phyloP scores from a whole-genome alignment of 2,329 filamentous ascomycete species.

The Fusarium dimerum region DNA sequence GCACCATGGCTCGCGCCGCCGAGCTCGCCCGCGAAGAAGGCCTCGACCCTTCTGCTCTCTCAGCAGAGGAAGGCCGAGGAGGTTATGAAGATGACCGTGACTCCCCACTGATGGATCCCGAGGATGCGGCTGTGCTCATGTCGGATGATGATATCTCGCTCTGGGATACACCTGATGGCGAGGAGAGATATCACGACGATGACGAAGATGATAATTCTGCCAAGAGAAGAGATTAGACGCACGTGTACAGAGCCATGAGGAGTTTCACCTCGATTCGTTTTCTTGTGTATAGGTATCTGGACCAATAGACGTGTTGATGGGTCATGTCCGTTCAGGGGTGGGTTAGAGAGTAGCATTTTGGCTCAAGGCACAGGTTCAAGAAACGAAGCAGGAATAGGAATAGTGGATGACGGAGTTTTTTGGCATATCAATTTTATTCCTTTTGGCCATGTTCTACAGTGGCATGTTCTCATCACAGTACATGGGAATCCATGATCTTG shows the following conservation, averaged over 20 bases:
- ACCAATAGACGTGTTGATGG: neutral
- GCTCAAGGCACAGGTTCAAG: neutral
- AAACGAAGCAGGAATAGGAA: no score
- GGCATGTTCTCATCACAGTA: neutral
- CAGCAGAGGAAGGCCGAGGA: constrained; percentile 36
- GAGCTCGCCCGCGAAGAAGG: constrained; percentile 54
- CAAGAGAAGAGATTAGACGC: constrained; percentile 13
- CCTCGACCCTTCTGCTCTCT: constrained; percentile 19
- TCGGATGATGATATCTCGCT: constrained; percentile 61
- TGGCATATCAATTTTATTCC: constrained; percentile 12
- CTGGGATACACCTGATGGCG: constrained; percentile 49
- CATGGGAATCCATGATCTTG: constrained; percentile 2
- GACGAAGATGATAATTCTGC: constrained; percentile 31
- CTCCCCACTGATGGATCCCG: constrained; percentile 44
- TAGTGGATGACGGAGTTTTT: constrained; percentile 24
- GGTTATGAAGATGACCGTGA: constrained; percentile 48
- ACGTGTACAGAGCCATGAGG: neutral
- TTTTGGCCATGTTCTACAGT: neutral
- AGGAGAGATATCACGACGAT: constrained; percentile 35
- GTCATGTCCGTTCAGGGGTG: neutral
- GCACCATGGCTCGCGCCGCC: constrained; percentile 63
- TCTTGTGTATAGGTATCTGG: neutral
- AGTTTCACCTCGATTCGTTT: neutral
- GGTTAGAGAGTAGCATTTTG: neutral
- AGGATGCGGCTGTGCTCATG: constrained; percentile 56